phyloP scores from a whole-genome alignment of 2,329 filamentous ascomycete genomes.

The Cercospora canescens region DNA sequence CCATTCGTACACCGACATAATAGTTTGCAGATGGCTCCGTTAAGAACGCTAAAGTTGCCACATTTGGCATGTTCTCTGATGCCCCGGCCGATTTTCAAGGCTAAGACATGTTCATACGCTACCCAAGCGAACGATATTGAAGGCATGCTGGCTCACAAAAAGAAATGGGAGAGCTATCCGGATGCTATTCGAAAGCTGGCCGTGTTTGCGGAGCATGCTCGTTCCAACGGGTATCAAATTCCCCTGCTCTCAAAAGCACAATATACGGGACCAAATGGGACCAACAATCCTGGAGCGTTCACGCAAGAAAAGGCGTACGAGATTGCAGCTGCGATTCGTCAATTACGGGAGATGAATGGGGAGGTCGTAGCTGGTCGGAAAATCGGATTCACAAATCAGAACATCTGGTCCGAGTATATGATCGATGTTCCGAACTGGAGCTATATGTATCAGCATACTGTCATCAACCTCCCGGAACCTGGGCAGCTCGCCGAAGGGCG shows the following conservation, averaged over 20 bases:
- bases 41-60: not conserved
- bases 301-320: constrained; percentile 25
- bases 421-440: constrained; percentile 22
- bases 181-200: constrained; percentile 23
- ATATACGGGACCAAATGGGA: constrained; percentile 1
- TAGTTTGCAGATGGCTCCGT: constrained; percentile 8
- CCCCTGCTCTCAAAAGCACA: constrained; percentile 26
- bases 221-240: constrained; percentile 26
- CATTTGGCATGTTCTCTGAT: not conserved
- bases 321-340: constrained; percentile 24
- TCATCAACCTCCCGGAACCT: constrained; percentile 21
- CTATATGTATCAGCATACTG: constrained; percentile 26
- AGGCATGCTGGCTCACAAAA: constrained; percentile 25
- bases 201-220: constrained; percentile 26
- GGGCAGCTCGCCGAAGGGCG: constrained; percentile 19
- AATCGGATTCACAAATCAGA: constrained; percentile 25
- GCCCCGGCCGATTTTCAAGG: not conserved
- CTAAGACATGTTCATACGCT: constrained; percentile 6
- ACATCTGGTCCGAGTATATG: constrained; percentile 24
- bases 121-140: constrained; percentile 24
- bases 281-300: constrained; percentile 14
- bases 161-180: constrained; percentile 22
- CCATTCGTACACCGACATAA: not conserved
- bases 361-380: constrained; percentile 24
- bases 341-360: constrained; percentile 28